A percentile compares a stretch with the other conserved stretches of the same genome.
Evolutionary conservation across 257 asterid genomes (phyloP).

Genomic region (Salvia rosmarinus): DNA sequence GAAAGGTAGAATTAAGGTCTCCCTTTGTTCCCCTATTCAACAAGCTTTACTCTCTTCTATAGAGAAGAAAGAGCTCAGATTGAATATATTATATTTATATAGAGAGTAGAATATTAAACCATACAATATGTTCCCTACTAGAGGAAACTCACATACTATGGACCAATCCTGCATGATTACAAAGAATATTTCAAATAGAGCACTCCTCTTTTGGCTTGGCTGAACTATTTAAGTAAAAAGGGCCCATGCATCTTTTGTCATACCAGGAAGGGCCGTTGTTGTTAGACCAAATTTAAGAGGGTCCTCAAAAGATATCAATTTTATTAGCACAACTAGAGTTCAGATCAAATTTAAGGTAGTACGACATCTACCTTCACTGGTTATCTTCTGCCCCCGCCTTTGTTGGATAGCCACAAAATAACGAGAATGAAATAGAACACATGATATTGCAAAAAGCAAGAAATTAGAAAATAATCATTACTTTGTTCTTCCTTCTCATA

Average conservation of each 20-base stretch:
- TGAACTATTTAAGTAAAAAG: not conserved
- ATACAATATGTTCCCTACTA: not conserved
- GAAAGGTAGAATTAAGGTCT: not conserved
- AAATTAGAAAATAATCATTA: constrained; percentile 5
- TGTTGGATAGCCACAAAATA: constrained; percentile 26
- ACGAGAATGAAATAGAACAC: constrained; percentile 31
- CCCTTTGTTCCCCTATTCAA: not conserved
- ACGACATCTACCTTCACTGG: constrained; percentile 19
- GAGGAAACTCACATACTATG: not conserved
- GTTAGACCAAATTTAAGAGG: constrained; percentile 4
- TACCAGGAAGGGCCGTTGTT: not conserved
- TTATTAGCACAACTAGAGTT: not conserved
- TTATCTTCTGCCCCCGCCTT: constrained; percentile 24
- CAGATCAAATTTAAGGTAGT: constrained; percentile 11
- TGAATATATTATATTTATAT: not conserved
- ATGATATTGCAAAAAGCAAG: constrained; percentile 20
- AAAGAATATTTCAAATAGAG: not conserved
- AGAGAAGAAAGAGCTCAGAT: not conserved
- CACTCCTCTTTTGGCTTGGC: not conserved
- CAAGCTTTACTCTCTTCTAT: not conserved
- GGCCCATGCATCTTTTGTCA: not conserved
- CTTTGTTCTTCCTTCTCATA: not conserved
- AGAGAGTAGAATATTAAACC: not conserved
- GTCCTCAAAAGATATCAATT: not conserved
- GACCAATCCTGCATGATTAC: not conserved